These are phyloP conservation scores for Hirsutella rhossiliensis DNA, from an alignment of 2,329 filamentous ascomycete species.

Conservation along the genomic window DNA sequence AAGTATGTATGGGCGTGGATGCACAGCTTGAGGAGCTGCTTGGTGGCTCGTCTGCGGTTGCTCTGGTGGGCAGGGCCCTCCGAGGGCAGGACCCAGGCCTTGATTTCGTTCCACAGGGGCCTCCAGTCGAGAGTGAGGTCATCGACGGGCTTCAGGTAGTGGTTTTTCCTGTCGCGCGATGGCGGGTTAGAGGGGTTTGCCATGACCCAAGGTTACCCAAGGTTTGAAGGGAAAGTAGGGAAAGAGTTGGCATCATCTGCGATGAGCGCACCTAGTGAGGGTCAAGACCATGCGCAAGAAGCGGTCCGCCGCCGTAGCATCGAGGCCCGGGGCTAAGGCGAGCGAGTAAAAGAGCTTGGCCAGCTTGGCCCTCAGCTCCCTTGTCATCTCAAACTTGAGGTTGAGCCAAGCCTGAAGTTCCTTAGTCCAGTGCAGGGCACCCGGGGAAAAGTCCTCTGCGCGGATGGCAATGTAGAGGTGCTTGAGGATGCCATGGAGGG, in stretches of 20 bases:
- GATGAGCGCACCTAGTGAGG: slow-evolving; percentile 73
- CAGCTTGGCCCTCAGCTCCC: slow-evolving; percentile 69
- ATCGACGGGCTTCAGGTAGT: slow-evolving; percentile 82
- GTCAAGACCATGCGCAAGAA: slow-evolving; percentile 96
- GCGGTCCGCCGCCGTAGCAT: slow-evolving; percentile 68
- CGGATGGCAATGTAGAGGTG: slow-evolving; percentile 87
- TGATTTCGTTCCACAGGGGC: slow-evolving; percentile 85
- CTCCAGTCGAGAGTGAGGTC: slow-evolving; percentile 91
- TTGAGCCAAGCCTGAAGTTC: slow-evolving; percentile 92
- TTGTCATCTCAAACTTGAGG: slow-evolving; percentile 92
- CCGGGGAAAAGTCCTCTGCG: slow-evolving; percentile 86
- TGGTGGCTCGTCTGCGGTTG: slow-evolving; percentile 41
- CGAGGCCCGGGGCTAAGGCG: slow-evolving; percentile 77
- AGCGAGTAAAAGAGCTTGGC: slow-evolving; percentile 93
- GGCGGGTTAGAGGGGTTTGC: slow-evolving; percentile 1
- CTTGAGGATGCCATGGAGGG: slow-evolving; percentile 78
- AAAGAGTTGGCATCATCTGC: background rate
- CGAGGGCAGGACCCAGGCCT: slow-evolving; percentile 74
- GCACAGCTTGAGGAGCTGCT: slow-evolving; percentile 73
- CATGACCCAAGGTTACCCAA: background rate
- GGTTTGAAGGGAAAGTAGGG: background rate
- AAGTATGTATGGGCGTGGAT: slow-evolving; percentile 88
- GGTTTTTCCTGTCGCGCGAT: slow-evolving; percentile 59
- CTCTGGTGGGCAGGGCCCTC: slow-evolving; percentile 60
- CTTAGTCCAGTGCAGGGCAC: slow-evolving; percentile 91